Evolutionary conservation across 345 rosid genomes (phyloP), one percentile per base, ranked within the genome.

Genomic region (Anastatica hierochuntica): DNA sequence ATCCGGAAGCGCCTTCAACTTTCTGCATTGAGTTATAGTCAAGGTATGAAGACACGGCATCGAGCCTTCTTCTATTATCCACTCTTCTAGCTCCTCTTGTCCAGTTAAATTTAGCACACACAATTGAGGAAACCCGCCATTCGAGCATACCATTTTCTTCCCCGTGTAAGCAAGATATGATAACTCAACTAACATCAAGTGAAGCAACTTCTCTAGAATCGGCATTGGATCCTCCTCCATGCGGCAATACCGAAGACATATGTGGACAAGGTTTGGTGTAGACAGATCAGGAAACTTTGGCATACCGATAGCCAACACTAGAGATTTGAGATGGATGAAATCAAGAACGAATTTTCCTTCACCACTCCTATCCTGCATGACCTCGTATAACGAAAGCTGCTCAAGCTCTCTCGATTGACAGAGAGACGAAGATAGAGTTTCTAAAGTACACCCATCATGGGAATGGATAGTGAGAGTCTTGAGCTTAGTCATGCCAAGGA

Each of bases 181-280:
- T 1, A 56, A 2, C 39, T 56, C 14, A 49, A 43, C 42, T 21
- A 51, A 49, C 56, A 14, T 41, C 52, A 80, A 45, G 47, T 57
- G 24, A 5, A 60, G 65, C 40, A 80, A 30, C 64, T 57, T 71
- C 43, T 70, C 78, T 17, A 77, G 54, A 14, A 62, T 66, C 29
- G 56, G 61, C 58, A 77, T 71, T 9, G 83, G 80, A 38, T 75
- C 81, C 21, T 66, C 77, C 33, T 10, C 11, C 16, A 75, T 75
- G 12, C 9, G 4, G 3, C 83, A 75, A 0, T 14, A 3, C 42
- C 5, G 0, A n/a, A 62, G 15, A 0, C 10, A 52, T 26, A 80
- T 58, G 57, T 70, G 65, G 14, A 69, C 10, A 43, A 80, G 58
- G 43, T 59, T 41, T 0, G 64, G 56, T 15, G 74, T 63, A 49